phyloP scores from a whole-genome alignment of 2,329 filamentous ascomycete species.

The Hypoxylon sp. region DNA sequence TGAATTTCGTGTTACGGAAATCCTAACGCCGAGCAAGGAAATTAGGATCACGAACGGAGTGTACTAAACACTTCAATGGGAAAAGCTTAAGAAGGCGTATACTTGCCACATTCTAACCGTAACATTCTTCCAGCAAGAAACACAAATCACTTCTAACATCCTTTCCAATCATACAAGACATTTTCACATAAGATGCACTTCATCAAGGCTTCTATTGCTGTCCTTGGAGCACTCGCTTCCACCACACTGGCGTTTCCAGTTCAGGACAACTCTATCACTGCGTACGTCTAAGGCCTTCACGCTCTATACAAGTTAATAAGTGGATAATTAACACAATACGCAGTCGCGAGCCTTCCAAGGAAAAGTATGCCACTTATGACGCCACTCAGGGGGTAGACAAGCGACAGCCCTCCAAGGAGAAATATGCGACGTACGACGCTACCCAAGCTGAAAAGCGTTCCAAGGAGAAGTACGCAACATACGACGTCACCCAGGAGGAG shows the following conservation, averaged over 20 bases:
- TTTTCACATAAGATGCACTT: constrained; percentile 19
- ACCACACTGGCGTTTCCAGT: constrained; percentile 14
- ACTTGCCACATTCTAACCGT: not conserved
- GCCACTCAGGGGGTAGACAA: not conserved
- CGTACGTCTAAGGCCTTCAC: not conserved
- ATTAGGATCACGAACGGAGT: not conserved
- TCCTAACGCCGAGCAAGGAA: not conserved
- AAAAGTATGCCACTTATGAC: constrained; percentile 16
- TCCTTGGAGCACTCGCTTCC: constrained; percentile 23
- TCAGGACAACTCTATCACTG: constrained; percentile 8
- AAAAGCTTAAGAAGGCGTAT: constrained; percentile 12
- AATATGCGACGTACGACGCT: constrained; percentile 9
- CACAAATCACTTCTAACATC: not conserved
- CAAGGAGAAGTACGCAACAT: constrained; percentile 10
- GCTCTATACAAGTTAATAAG: not conserved
- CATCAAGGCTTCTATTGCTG: constrained; percentile 23
- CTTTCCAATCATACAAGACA: not conserved
- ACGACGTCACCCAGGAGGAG: not conserved
- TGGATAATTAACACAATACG: not conserved
- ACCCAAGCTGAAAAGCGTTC: constrained; percentile 8
- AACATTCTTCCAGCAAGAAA: not conserved
- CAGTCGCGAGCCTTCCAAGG: constrained; percentile 15
- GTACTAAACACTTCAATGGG: not conserved
- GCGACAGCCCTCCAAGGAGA: constrained; percentile 7
- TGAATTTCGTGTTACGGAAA: not conserved